Base-by-base conservation (phyloP, 306 rosid species). In the Dryas drummondii region DNA sequence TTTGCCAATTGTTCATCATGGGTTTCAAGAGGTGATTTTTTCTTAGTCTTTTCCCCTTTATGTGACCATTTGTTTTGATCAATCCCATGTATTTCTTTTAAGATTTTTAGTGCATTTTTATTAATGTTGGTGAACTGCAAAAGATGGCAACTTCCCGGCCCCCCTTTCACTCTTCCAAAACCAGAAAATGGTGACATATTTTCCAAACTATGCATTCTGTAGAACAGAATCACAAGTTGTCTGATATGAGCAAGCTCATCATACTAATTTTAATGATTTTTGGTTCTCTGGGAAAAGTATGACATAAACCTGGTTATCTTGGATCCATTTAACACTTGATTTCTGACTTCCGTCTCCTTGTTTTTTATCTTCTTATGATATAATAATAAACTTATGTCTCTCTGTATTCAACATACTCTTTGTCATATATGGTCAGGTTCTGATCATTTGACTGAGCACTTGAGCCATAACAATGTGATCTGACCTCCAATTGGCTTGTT, bases 1-100 rank as follows among this genome's bases (percentile, higher is more conserved):
- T 66, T 79, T 94, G 91, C 97, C 99, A 7, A 89, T 94, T 67
- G 70, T 89, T 50, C 99, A 92, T 86, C 85, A 78, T 65, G 99
- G 99, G 64, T 85, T 94, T 80, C 82, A 94, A 16, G 77, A 88
- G 97, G 98, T 91, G 78, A 64, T 63, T 57, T 51, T 66, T 57
- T 12, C 12, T 17, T 10, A 48, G 3, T 6, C 26, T 44, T 66
- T 57, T 46, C 27, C 58, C 37, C 48, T 57, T 63, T 59, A 4
- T 17, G 2, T 45, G 5, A 4, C 26, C n/a, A 10, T 70, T 3
- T 68, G 53, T 40, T 70, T 60, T 61, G 45, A 45, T 6, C 50
- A 58, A 14, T 53, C 68, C 9, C 7, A 9, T n/a, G 13, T 58
- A 48, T 55, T 7, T 72, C 5, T 13, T 3, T 19, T 59, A 19